Base-by-base conservation (phyloP, 108 stramenopile genomes). In the Schizochytrium sp. region DNA sequence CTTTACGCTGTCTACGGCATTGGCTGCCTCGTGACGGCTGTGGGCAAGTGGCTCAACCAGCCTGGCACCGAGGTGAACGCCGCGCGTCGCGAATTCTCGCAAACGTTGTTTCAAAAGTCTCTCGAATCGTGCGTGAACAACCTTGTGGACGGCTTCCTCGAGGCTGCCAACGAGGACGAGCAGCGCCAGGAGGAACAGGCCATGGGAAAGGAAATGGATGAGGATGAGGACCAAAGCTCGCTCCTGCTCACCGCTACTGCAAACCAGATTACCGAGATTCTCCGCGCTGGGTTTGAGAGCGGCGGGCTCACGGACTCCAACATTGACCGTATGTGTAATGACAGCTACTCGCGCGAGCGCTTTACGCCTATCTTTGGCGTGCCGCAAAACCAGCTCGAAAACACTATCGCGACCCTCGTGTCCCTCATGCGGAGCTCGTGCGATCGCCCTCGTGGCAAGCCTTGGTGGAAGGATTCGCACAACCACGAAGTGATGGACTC, bases 141-240 rank as follows among this genome's bases (percentile, higher is more conserved):
- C 45, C 76, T 83, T 45, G 76, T 53, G 10, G 76, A 47, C 45
- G 76, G 51, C 28, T 83, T 83, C 23, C 19, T 83, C 25, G 51
- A 53, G 76, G 48, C 51, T 45, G 51, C 44, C 1, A 6, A 53
- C 48, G 76, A 83, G 76, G 76, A 83, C 51, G 76, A 47, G 6
- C 23, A 83, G 76, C 76, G 45, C 25, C 6, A 83, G 76, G 51
- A 47, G 14, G 51, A 47, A 43, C 19, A 53, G 12, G 48, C 19
- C 23, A 83, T 83, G 76, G 76, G 76, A 4, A 83, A 83, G 76
- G 76, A 83, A 45, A 53, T 83, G 45, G 76, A 83, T 12, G 76
- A 83, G 76, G 76, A 83, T 23, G 51, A 53, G 19, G 76, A 83
- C 4, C 51, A 47, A 16, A 12, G 48, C 48, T 53, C 45, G 48